Conservation (phyloP, 306 rosid genomes). For the Gillenia trifoliata region DNA sequence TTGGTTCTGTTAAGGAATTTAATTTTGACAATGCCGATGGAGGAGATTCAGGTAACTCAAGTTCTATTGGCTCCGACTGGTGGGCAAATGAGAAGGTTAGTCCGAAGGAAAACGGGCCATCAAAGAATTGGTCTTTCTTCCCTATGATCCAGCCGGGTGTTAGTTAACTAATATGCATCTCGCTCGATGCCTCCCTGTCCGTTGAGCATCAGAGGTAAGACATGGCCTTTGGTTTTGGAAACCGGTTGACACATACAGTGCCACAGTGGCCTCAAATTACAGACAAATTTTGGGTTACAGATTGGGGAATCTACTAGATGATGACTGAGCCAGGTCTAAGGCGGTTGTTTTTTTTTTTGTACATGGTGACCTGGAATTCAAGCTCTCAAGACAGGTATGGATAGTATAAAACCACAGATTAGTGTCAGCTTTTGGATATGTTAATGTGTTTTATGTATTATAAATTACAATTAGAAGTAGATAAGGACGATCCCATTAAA, state of each 20-base stretch:
- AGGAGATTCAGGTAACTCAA: conserved; percentile 49
- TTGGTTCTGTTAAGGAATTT: conserved; percentile 72
- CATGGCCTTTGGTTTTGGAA: neutral
- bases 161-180: conserved; percentile 34
- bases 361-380: conserved; percentile 7
- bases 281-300: conserved; percentile 12
- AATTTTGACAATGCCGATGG: conserved; percentile 79
- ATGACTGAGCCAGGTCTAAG: conserved; percentile 13
- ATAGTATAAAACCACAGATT: neutral
- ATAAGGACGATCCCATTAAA: neutral
- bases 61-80: conserved; percentile 58
- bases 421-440: neutral
- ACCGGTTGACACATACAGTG: neutral
- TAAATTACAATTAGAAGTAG: neutral
- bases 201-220: conserved; percentile 2
- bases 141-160: conserved; percentile 62
- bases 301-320: neutral
- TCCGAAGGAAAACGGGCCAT: conserved; percentile 40
- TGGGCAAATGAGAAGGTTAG: conserved; percentile 86
- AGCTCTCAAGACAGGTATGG: conserved; percentile 5
- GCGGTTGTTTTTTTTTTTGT: conserved; percentile 12
- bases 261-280: conserved; percentile 23
- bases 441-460: neutral
- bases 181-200: conserved; percentile 22
- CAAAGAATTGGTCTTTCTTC: conserved; percentile 79